These are phyloP conservation scores for Dacryopinax spathularia DNA, from an alignment of 768 basidiomycete species.

Conservation along the genomic window DNA sequence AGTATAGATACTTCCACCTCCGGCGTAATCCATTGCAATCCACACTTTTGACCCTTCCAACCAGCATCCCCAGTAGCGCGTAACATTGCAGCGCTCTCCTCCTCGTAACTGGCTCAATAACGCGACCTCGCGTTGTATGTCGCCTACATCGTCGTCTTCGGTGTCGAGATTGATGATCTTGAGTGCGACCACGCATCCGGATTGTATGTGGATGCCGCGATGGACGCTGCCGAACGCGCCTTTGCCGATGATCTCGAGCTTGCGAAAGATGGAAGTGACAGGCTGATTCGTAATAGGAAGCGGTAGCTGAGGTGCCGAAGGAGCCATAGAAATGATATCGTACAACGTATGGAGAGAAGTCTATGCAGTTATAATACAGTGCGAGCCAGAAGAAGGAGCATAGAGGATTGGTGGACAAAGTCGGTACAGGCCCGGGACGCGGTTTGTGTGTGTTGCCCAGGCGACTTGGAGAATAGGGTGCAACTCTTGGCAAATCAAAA, in stretches of 20 bases:
- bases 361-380: neutral
- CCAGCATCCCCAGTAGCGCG: slow-evolving; percentile 91
- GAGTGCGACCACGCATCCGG: slow-evolving; percentile 82
- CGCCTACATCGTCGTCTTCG: slow-evolving; percentile 87
- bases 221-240: slow-evolving; percentile 95
- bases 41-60: slow-evolving; percentile 91
- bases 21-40: slow-evolving; percentile 97
- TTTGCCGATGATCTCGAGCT: slow-evolving; percentile 86
- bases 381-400: neutral
- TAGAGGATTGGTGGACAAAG: too few species aligned
- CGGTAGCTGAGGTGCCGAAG: neutral
- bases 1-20: slow-evolving; percentile 84
- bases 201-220: slow-evolving; percentile 70
- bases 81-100: slow-evolving; percentile 75
- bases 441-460: too few species aligned
- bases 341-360: neutral
- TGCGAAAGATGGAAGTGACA: slow-evolving; percentile 49
- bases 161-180: slow-evolving; percentile 99
- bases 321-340: neutral
- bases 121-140: slow-evolving; percentile 92
- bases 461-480: too few species aligned
- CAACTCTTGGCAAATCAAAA: too few species aligned
- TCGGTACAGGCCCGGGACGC: too few species aligned
- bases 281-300: slow-evolving; percentile 3
- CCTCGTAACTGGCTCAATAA: slow-evolving; percentile 72